Evolutionary conservation across 495 filamentous ascomycete species (phyloP).

Genomic region (Penicillium herquei): DNA sequence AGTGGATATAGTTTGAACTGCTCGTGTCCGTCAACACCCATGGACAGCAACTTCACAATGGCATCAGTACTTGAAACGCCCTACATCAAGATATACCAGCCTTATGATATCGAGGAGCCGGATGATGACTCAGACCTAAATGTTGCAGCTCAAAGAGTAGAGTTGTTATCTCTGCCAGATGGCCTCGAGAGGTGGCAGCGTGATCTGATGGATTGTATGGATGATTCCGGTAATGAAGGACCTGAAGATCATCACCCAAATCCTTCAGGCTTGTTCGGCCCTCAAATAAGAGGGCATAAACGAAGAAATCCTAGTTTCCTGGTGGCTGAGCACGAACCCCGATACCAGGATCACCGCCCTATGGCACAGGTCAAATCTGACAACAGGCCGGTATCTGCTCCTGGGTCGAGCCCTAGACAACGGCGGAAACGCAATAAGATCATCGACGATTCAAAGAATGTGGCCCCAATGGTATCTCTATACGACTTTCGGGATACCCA

Average conservation of each 20-base stretch:
- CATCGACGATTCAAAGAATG: conserved; percentile 6
- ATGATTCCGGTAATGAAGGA: conserved; percentile 27
- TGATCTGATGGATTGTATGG: conserved; percentile 34
- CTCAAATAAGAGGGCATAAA: conserved; percentile 33
- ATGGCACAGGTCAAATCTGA: background rate
- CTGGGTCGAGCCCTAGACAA: conserved; percentile 27
- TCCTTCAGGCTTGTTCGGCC: background rate
- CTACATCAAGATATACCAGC: conserved; percentile 24
- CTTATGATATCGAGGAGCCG: conserved; percentile 47
- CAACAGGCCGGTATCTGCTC: conserved; percentile 10
- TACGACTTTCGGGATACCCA: conserved; percentile 17
- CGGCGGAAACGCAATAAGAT: conserved; percentile 22
- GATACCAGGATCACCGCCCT: background rate
- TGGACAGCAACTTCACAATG: background rate
- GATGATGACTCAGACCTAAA: conserved; percentile 33
- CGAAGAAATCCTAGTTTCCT: conserved; percentile 7
- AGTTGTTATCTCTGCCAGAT: conserved; percentile 18
- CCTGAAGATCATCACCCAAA: conserved; percentile 1
- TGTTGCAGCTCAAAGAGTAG: conserved; percentile 3
- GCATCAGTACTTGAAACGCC: conserved; percentile 4
- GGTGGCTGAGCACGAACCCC: no score
- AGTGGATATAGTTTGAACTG: conserved; percentile 17
- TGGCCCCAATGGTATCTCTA: conserved; percentile 7
- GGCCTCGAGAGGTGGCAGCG: conserved; percentile 31
- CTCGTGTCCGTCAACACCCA: conserved; percentile 18